These are phyloP conservation scores for Candida morakotiae DNA, from an alignment of 805 yeast species.

Conservation along the genomic window DNA sequence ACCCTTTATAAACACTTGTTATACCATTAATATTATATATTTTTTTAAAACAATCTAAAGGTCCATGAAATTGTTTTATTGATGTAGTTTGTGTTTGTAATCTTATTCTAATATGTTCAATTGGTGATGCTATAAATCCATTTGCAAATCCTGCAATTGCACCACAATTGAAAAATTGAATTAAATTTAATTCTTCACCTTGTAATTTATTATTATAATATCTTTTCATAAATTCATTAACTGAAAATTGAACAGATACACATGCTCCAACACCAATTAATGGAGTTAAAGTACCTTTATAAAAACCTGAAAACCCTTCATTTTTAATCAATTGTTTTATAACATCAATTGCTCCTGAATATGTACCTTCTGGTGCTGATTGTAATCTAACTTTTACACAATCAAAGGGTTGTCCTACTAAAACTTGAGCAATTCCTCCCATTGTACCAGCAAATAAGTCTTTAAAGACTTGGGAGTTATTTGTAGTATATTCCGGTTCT, in stretches of 20 bases:
- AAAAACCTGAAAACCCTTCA: constrained; percentile 40
- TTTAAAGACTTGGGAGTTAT: constrained; percentile 50
- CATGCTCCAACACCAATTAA: constrained; percentile 80
- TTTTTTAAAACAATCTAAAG: constrained; percentile 64
- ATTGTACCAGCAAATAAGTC: constrained; percentile 88
- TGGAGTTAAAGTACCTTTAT: constrained; percentile 45
- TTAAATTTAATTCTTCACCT: constrained; percentile 44
- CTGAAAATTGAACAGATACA: constrained; percentile 94
- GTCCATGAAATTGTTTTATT: constrained; percentile 60
- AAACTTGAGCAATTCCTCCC: constrained; percentile 94
- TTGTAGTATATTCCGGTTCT: constrained; percentile 34
- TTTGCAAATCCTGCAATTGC: constrained; percentile 91
- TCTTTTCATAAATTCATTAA: constrained; percentile 91
- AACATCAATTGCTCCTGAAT: constrained; percentile 72
- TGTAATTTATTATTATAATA: constrained; percentile 48
- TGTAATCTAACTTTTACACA: constrained; percentile 92
- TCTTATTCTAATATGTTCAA: constrained; percentile 91
- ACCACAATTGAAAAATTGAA: constrained; percentile 80
- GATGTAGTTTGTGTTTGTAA: constrained; percentile 78
- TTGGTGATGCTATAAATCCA: constrained; percentile 86
- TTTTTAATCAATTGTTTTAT: constrained; percentile 57
- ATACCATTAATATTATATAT: constrained; percentile 53
- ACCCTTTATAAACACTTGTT: constrained; percentile 70
- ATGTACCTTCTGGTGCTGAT: constrained; percentile 75
- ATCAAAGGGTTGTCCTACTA: constrained; percentile 95